Conservation (phyloP, 2,329 filamentous ascomycete species). For the Apiospora phragmitis region DNA sequence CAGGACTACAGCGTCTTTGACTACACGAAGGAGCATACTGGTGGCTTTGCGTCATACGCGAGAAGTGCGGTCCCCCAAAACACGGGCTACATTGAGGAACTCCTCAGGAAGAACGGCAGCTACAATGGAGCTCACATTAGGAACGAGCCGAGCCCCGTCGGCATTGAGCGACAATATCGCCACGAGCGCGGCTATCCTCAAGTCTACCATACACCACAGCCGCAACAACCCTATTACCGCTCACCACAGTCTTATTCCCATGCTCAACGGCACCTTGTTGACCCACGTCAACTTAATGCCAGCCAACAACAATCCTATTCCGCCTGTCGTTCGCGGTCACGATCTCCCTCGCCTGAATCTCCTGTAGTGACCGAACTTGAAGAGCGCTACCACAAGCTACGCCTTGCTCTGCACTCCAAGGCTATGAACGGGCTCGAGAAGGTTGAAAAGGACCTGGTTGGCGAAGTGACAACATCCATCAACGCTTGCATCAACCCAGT, state of each 20-base stretch:
- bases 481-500: slow-evolving; percentile 11
- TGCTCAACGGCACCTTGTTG: background rate
- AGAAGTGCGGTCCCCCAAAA: background rate
- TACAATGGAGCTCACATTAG: background rate
- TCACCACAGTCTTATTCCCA: background rate
- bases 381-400: slow-evolving; percentile 25
- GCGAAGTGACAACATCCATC: slow-evolving; percentile 18
- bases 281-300: background rate
- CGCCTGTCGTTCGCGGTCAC: slow-evolving; percentile 14
- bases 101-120: background rate
- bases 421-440: slow-evolving; percentile 21
- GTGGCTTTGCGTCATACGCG: background rate
- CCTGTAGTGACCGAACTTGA: slow-evolving; percentile 22
- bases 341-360: slow-evolving; percentile 18
- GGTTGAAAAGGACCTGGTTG: slow-evolving; percentile 18
- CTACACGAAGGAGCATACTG: background rate
- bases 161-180: background rate
- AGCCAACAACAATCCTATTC: background rate
- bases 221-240: slow-evolving; percentile 17
- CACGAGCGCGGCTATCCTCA: background rate
- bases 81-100: background rate
- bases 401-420: slow-evolving; percentile 26
- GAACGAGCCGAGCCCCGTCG: background rate
- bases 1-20: background rate
- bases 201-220: slow-evolving; percentile 12